These are phyloP conservation scores for Jamesozyma piceae DNA, from an alignment of 805 yeast genomes.

Conservation along the genomic window DNA sequence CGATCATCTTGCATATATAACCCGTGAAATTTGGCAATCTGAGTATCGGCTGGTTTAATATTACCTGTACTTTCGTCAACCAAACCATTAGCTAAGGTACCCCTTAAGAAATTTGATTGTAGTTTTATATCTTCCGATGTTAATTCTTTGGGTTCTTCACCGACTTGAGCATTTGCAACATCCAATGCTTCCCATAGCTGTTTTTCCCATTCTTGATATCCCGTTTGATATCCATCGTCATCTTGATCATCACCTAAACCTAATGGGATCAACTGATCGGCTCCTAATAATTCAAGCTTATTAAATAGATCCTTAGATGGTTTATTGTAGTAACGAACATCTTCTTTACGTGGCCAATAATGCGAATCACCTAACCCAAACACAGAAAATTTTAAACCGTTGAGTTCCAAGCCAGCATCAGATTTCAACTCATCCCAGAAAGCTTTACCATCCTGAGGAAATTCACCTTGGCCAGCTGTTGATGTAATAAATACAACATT, in stretches of 20 bases:
- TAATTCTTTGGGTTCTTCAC: conserved; percentile 83
- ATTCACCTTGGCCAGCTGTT: conserved; percentile 93
- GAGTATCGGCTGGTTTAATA: conserved; percentile 83
- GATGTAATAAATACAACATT: conserved; percentile 70
- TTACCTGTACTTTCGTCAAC: conserved; percentile 81
- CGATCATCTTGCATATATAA: conserved; percentile 98
- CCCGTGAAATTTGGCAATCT: conserved; percentile 94
- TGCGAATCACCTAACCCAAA: conserved; percentile 92
- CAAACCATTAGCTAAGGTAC: conserved; percentile 84
- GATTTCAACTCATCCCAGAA: conserved; percentile 70
- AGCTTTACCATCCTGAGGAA: conserved; percentile 69
- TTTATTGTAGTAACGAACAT: conserved; percentile 85
- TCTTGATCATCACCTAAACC: conserved; percentile 97
- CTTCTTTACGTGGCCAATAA: conserved; percentile 97
- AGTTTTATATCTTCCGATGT: conserved; percentile 95
- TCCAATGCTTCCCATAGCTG: conserved; percentile 81
- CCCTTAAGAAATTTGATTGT: conserved; percentile 79
- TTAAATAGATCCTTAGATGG: conserved; percentile 69
- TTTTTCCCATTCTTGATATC: conserved; percentile 82
- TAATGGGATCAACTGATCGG: conserved; percentile 57
- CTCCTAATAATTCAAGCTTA: conserved; percentile 63
- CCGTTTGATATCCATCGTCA: conserved; percentile 90
- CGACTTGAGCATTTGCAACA: conserved; percentile 70
- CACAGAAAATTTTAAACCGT: conserved; percentile 52
- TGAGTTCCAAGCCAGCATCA: conserved; percentile 54